Base-by-base conservation (phyloP, 306 rosid genomes). In the Dalbergia cultrata region DNA sequence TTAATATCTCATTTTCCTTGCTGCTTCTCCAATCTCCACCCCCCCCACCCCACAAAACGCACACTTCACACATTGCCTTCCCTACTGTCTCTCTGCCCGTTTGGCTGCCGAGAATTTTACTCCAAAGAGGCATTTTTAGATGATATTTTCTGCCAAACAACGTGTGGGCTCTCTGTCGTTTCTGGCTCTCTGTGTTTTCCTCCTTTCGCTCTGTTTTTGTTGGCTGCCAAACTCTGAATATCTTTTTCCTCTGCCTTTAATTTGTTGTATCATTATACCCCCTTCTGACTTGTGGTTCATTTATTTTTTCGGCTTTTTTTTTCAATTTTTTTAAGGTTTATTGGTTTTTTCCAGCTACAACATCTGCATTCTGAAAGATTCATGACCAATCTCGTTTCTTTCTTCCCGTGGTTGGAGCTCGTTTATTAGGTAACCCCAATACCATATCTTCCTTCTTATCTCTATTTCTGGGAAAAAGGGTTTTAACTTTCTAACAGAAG, bases 91-190 rank as follows among this genome's bases (percentile, higher is more conserved):
- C 67, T 18, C 4, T 31, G 8, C 62, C 65, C 81, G 81, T 84
- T 74, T 87, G 87, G 85, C 81, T 56, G 73, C 86, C 86, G 43
- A 66, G 66, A 87, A 70, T 77, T 68, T 73, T 31, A 45, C 53
- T 47, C 73, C 60, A 60, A 57, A 80, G 70, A n/a, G 57, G 13
- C 13, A 26, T 37, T 60, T 85, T 56, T 9, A 12, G 74, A 31
- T 43, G 33, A 8, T 50, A 63, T 34, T 74, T 69, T 61, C 33
- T n/a, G 67, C 79, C 79, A 44, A 86, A 76, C 81, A 45, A 44
- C 5, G 33, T 64, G 39, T 52, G 31, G 68, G 67, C 22, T 45
- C 56, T 77, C 47, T 74, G 17, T 52, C 6, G n/a, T 58, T 58
- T 53, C 7, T 26, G 34, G 41, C 31, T 14, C 61, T 80, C 61